Percentiles rank a stretch among this genome's conserved stretches.
These are phyloP conservation scores for Verticillium longisporum DNA, from an alignment of 2,329 filamentous ascomycete species.

Conservation along the genomic window DNA sequence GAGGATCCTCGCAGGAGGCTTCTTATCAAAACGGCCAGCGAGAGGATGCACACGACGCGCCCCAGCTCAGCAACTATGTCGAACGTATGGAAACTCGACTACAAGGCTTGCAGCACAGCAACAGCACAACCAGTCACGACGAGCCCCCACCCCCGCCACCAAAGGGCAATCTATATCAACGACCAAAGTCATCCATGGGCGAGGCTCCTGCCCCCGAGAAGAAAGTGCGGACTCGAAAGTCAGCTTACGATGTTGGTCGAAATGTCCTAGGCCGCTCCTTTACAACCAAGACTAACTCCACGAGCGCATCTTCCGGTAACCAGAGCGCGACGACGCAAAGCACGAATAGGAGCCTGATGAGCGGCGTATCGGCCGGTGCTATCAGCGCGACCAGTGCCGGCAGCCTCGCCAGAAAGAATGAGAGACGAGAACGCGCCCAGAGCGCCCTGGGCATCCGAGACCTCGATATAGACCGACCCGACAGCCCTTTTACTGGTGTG, in stretches of 20 bases:
- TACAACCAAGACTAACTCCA: slow-evolving; percentile 82
- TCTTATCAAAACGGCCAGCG: slow-evolving; percentile 32
- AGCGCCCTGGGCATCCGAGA: slow-evolving; percentile 56
- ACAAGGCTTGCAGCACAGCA: slow-evolving; percentile 59
- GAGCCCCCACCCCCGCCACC: slow-evolving; percentile 58
- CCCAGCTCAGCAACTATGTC: slow-evolving; percentile 79
- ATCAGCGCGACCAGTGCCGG: slow-evolving; percentile 95
- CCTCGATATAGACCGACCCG: slow-evolving; percentile 47
- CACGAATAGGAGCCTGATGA: slow-evolving; percentile 87
- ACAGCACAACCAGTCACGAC: slow-evolving; percentile 37
- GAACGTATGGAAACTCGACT: slow-evolving; percentile 85
- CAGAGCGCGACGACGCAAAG: slow-evolving; percentile 69
- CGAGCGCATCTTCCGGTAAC: slow-evolving; percentile 67
- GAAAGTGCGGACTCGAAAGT: slow-evolving; percentile 59
- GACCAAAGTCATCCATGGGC: slow-evolving; percentile 54
- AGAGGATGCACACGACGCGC: slow-evolving; percentile 48
- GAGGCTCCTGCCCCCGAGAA: slow-evolving; percentile 30
- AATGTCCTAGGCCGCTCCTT: slow-evolving; percentile 69
- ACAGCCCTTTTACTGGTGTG: slow-evolving; percentile 66
- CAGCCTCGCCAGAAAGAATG: slow-evolving; percentile 75
- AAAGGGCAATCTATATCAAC: slow-evolving; percentile 42
- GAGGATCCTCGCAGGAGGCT: slow-evolving; percentile 43
- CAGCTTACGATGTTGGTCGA: slow-evolving; percentile 69
- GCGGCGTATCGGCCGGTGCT: slow-evolving; percentile 79
- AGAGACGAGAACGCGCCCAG: slow-evolving; percentile 42